Conservation (phyloP, 1,139 yeast genomes). For the Nakaseomyces nivariensis region DNA sequence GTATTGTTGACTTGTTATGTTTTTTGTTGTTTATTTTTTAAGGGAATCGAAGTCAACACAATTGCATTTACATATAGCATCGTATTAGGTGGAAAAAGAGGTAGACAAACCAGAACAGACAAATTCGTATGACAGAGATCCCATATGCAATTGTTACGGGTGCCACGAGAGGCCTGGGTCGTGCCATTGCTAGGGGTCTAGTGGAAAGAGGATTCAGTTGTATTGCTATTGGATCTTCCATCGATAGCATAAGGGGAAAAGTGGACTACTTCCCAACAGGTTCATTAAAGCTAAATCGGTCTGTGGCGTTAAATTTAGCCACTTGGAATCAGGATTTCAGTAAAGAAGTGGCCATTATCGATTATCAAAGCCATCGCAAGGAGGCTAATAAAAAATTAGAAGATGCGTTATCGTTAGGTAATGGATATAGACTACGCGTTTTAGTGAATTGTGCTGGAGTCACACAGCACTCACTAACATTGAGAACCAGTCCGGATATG, state of each 20-base stretch:
- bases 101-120: no score
- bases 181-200: conserved; percentile 48
- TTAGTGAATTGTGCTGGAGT: conserved; percentile 79
- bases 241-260: conserved; percentile 14
- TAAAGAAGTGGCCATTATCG: conserved; percentile 8
- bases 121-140: background rate
- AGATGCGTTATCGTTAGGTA: background rate
- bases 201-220: conserved; percentile 55
- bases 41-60: no score
- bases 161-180: conserved; percentile 78
- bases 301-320: conserved; percentile 44
- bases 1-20: no score
- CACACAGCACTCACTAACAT: conserved; percentile 50
- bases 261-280: conserved; percentile 8
- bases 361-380: conserved; percentile 16
- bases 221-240: conserved; percentile 51
- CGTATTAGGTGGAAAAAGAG: no score
- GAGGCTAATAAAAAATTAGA: background rate
- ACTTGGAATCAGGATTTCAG: conserved; percentile 17
- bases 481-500: conserved; percentile 35
- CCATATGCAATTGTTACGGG: conserved; percentile 61
- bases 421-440: conserved; percentile 9
- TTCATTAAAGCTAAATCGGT: conserved; percentile 37
- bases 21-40: no score
- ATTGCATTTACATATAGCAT: no score